Conservation (phyloP, 2,329 filamentous ascomycete species). For the Myriosclerotinia duriaeana region DNA sequence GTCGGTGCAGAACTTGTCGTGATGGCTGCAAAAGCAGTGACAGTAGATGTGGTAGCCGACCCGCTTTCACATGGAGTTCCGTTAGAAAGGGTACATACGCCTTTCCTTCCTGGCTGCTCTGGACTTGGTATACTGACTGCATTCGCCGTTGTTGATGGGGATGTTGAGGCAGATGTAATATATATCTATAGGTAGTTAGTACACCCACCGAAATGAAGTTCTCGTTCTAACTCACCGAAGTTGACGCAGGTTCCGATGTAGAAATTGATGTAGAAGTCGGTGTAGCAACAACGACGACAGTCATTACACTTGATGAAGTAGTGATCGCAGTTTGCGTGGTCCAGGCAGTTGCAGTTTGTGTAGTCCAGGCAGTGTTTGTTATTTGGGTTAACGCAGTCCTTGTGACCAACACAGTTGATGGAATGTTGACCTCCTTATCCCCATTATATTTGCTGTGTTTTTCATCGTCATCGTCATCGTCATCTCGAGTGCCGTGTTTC, state of each 20-base stretch:
- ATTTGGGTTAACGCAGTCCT: conserved; percentile 15
- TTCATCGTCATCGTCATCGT: neutral
- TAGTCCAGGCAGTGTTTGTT: conserved; percentile 20
- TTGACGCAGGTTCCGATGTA: neutral
- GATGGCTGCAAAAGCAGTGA: conserved; percentile 1
- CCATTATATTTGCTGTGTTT: neutral
- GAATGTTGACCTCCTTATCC: neutral
- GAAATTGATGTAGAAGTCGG: conserved; percentile 1
- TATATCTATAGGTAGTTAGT: conserved; percentile 11
- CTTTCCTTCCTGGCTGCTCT: conserved; percentile 17
- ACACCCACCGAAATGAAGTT: neutral
- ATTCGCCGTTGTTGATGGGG: neutral
- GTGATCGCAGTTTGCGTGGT: conserved; percentile 12
- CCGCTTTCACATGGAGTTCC: conserved; percentile 9
- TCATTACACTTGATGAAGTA: conserved; percentile 9
- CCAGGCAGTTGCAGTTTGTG: conserved; percentile 18
- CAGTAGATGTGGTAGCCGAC: conserved; percentile 8
- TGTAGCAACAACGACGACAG: conserved; percentile 5
- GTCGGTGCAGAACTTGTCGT: conserved; percentile 5
- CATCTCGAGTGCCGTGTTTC: conserved; percentile 2
- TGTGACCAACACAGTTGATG: neutral
- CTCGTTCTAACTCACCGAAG: conserved; percentile 9
- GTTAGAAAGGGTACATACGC: conserved; percentile 5
- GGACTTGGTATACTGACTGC: conserved; percentile 12
- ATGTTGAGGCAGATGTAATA: conserved; percentile 3